A percentile compares a stretch with the other conserved stretches of the same genome.
Evolutionary conservation across 192 early-diverging fungal species (phyloP).

Genomic region (Podochytrium sp.): DNA sequence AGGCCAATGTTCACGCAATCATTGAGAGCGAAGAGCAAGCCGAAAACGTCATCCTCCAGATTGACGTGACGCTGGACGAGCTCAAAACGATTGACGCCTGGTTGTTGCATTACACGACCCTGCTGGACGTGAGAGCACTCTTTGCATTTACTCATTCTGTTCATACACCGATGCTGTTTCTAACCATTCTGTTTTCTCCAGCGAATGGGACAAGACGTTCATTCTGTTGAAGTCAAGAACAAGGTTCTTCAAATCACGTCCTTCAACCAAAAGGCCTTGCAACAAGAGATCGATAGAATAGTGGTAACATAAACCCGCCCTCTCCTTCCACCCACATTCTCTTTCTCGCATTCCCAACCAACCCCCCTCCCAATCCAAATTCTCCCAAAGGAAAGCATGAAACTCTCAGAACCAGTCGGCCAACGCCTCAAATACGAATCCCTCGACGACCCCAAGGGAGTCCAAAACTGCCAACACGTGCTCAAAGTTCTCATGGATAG

Average conservation of each 20-base stretch:
- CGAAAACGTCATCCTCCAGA: slow-evolving; percentile 72
- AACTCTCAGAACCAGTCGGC: slow-evolving; percentile 13
- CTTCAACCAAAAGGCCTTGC: slow-evolving; percentile 82
- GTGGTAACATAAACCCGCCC: slow-evolving; percentile 61
- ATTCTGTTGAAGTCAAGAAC: slow-evolving; percentile 92
- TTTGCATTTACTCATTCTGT: slow-evolving; percentile 1
- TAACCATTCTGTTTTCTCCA: slow-evolving; percentile 24
- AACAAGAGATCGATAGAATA: slow-evolving; percentile 84
- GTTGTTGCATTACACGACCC: slow-evolving; percentile 81
- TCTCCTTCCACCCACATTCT: too few relatives aligned
- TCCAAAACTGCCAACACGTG: slow-evolving; percentile 50
- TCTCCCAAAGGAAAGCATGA: not conserved
- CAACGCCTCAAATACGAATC: slow-evolving; percentile 42
- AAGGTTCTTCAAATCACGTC: slow-evolving; percentile 88
- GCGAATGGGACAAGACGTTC: slow-evolving; percentile 93
- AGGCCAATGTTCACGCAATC: slow-evolving; percentile 94
- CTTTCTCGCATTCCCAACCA: not conserved
- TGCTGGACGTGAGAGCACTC: slow-evolving; percentile 71
- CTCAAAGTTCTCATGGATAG: slow-evolving; percentile 18
- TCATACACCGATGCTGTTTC: not conserved
- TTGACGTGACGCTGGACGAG: slow-evolving; percentile 82
- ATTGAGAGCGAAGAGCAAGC: slow-evolving; percentile 90
- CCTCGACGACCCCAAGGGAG: slow-evolving; percentile 46
- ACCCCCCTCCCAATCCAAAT: not conserved
- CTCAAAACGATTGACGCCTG: slow-evolving; percentile 87